Evolutionary conservation across 1,284 basidiomycete species (phyloP), one percentile per base, ranked within the genome.

Genomic region (Marasmius sp.): DNA sequence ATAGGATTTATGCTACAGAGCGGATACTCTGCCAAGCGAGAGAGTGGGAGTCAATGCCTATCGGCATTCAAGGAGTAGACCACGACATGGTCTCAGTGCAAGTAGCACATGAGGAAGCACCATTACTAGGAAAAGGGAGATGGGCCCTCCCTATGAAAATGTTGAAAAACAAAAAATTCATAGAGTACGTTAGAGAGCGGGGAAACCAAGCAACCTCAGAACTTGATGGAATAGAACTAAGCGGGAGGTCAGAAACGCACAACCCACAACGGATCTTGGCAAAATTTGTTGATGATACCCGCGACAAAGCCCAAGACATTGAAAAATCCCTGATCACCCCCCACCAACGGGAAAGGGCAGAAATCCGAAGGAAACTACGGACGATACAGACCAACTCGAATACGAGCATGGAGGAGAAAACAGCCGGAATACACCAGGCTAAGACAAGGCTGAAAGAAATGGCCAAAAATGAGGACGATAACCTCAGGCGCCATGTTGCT

Each of bases 121-220:
- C 66, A 0, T 59, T 37, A 6, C 51, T 64, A 0, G 66, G 66
- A 8, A 51, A 61, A n/a, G 66, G 66, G 0, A 12, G 67, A 1
- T 65, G 62, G 62, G 11, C 64, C 1, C 61, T 66, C 59, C 67
- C 61, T 9, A 7, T 41, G 6, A n/a, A 57, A 33, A 22, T 66
- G 4, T 34, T 59, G 6, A 51, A 54, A 7, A 59, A 66, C 22
- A 59, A 58, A 33, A n/a, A 12, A 0, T 58, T 67, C 4, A 38
- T 33, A 51, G n/a, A 57, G 4, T 57, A 18, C 45, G 6, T 16
- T 6, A 7, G 20, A 45, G 37, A 18, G 38, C 18, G 18, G 22
- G 55, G 41, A 3, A 3, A 6, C 14, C 4, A 9, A 41, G 10
- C 22, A 11, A 2, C 14, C 2, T 3, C 8, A 6, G 6, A 43